Evolutionary conservation across 805 yeast genomes (phyloP).

Genomic region (Wickerhamomyces chambardii): DNA sequence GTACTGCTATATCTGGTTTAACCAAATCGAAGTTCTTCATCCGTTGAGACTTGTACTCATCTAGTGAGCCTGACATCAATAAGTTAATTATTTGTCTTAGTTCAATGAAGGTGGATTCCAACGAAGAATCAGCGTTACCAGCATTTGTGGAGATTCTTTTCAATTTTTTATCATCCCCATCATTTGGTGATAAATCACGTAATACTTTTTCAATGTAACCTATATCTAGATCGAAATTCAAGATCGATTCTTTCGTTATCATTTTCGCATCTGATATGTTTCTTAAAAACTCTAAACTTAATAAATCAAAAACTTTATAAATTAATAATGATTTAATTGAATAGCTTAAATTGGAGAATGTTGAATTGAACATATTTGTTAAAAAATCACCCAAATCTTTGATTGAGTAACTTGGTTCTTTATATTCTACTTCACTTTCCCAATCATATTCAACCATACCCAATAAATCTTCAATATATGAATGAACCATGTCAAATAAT

Average conservation of each 20-base stretch:
- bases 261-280: constrained; percentile 46
- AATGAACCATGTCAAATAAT: constrained; percentile 75
- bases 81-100: constrained; percentile 74
- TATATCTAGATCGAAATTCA: constrained; percentile 77
- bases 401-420: constrained; percentile 64
- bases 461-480: constrained; percentile 67
- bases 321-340: constrained; percentile 73
- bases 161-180: background rate
- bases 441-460: constrained; percentile 86
- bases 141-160: background rate
- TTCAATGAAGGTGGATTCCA: constrained; percentile 69
- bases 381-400: constrained; percentile 81
- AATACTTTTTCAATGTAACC: constrained; percentile 57
- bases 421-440: constrained; percentile 41
- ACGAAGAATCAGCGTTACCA: constrained; percentile 33
- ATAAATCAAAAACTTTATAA: constrained; percentile 78
- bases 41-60: constrained; percentile 48
- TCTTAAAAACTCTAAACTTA: constrained; percentile 61
- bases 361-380: constrained; percentile 77
- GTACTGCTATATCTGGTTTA: constrained; percentile 61
- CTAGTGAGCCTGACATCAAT: constrained; percentile 53
- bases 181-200: constrained; percentile 21
- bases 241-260: constrained; percentile 46
- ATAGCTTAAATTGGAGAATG: constrained; percentile 73
- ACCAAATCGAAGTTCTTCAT: constrained; percentile 67